A percentile compares a stretch with the other conserved stretches of the same genome.
phyloP scores from a whole-genome alignment of 2,329 filamentous ascomycete genomes.

The Fusarium sp. region DNA sequence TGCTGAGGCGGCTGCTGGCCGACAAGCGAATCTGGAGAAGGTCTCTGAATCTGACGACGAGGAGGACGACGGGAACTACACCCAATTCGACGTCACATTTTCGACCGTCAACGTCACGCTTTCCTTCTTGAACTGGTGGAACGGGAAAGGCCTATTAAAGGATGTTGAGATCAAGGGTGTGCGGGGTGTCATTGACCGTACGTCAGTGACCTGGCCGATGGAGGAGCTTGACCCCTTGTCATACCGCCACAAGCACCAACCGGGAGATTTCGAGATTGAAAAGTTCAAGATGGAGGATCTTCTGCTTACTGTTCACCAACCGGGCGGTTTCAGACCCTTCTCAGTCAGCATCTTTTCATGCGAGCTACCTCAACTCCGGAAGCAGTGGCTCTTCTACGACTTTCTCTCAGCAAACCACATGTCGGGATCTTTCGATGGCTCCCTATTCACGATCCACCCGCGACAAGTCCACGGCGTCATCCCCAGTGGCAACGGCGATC shows the following conservation, averaged over 20 bases:
- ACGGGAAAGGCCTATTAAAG: constrained; percentile 88
- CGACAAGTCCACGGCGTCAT: constrained; percentile 86
- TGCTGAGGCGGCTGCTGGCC: constrained; percentile 82
- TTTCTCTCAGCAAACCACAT: constrained; percentile 95
- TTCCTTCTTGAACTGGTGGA: constrained; percentile 99
- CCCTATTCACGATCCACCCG: constrained; percentile 96
- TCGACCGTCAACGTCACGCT: constrained; percentile 95
- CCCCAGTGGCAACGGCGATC: constrained; percentile 61
- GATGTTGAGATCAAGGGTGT: constrained; percentile 96
- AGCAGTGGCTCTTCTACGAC: constrained; percentile 98
- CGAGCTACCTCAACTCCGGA: constrained; percentile 90
- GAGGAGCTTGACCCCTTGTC: constrained; percentile 82
- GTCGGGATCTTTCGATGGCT: constrained; percentile 94
- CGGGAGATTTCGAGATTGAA: constrained; percentile 97
- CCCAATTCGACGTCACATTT: constrained; percentile 95
- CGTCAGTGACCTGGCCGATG: constrained; percentile 75
- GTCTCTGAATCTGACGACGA: constrained; percentile 45
- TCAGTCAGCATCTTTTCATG: constrained; percentile 96
- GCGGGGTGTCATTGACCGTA: constrained; percentile 90
- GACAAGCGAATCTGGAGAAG: constrained; percentile 55
- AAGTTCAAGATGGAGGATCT: constrained; percentile 96
- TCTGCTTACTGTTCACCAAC: constrained; percentile 90
- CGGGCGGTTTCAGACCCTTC: constrained; percentile 90
- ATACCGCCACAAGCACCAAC: constrained; percentile 86
- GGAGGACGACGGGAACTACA: constrained; percentile 92